Evolutionary conservation across 2,329 filamentous ascomycete genomes (phyloP).

Genomic region (Chalara sp.): DNA sequence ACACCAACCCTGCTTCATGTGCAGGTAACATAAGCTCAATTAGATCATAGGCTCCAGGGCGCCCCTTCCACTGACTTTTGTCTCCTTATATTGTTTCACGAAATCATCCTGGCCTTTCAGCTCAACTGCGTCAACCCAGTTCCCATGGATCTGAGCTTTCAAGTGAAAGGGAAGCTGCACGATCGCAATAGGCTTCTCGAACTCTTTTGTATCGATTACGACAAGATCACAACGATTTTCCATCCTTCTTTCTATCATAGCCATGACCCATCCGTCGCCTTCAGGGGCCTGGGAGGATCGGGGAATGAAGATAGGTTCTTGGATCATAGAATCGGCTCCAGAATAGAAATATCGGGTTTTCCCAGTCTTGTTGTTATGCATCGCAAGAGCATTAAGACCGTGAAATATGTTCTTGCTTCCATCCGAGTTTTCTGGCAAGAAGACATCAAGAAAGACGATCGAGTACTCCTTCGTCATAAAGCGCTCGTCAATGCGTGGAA

Average conservation of each 20-base stretch:
- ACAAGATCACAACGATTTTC: constrained; percentile 21
- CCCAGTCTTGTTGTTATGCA: constrained; percentile 13
- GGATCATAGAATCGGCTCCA: constrained; percentile 36
- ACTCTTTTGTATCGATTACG: constrained; percentile 29
- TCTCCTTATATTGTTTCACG: neutral
- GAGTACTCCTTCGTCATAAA: constrained; percentile 32
- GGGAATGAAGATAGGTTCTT: constrained; percentile 48
- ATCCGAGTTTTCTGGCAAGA: constrained; percentile 27
- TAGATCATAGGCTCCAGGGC: neutral
- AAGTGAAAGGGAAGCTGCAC: constrained; percentile 26
- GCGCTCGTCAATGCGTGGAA: constrained; percentile 38
- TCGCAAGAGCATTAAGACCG: constrained; percentile 10
- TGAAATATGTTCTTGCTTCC: constrained; percentile 25
- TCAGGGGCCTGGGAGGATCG: constrained; percentile 25
- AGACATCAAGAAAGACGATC: constrained; percentile 32
- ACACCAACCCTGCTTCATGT: too few species aligned
- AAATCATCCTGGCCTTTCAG: neutral
- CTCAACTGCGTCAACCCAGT: constrained; percentile 19
- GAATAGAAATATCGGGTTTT: constrained; percentile 29
- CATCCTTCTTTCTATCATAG: constrained; percentile 30
- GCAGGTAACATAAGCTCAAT: neutral
- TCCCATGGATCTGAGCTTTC: constrained; percentile 17
- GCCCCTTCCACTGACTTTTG: neutral
- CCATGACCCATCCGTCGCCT: constrained; percentile 26
- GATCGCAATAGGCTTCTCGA: constrained; percentile 25